A percentile compares a stretch with the other conserved stretches of the same genome.
phyloP scores from a whole-genome alignment of 2,329 filamentous ascomycete genomes.

The Calonectria hongkongensis region DNA sequence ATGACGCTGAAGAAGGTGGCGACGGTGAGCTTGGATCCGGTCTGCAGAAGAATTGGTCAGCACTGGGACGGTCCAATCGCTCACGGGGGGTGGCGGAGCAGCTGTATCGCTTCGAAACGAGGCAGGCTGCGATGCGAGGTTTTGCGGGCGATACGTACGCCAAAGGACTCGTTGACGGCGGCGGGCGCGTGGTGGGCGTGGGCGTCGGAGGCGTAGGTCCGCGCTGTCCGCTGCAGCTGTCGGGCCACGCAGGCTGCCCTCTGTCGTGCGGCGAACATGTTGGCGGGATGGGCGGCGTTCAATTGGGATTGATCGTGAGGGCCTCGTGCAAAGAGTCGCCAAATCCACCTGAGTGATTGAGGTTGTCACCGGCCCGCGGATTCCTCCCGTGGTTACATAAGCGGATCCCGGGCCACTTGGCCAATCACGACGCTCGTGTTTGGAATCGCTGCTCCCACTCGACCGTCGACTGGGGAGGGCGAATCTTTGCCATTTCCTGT shows the following conservation, averaged over 20 bases:
- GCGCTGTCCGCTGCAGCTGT: constrained; percentile 62
- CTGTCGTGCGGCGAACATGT: constrained; percentile 67
- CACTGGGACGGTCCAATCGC: constrained; percentile 32
- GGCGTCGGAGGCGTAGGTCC: constrained; percentile 73
- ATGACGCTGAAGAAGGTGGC: constrained; percentile 66
- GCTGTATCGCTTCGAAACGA: constrained; percentile 1
- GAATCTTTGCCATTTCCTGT: neutral
- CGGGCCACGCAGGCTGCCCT: constrained; percentile 63
- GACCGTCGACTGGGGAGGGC: neutral
- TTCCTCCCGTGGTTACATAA: constrained; percentile 56
- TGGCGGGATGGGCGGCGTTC: constrained; percentile 57
- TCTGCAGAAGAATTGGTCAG: constrained; percentile 60
- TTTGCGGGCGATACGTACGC: constrained; percentile 67
- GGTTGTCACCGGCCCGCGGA: constrained; percentile 54
- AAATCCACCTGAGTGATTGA: constrained; percentile 51
- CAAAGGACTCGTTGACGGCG: constrained; percentile 72
- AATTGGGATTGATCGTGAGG: constrained; percentile 58
- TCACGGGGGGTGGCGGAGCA: neutral
- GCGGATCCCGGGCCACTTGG: constrained; percentile 7
- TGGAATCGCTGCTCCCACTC: constrained; percentile 44
- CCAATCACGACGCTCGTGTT: constrained; percentile 52
- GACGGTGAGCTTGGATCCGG: constrained; percentile 68
- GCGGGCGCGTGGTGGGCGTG: constrained; percentile 69
- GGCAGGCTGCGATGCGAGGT: constrained; percentile 41
- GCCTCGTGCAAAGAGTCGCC: constrained; percentile 50